Evolutionary conservation across 352 stramenopile genomes (phyloP), one percentile per base, ranked within the genome.

Genomic region (Plasmopara halstedii): DNA sequence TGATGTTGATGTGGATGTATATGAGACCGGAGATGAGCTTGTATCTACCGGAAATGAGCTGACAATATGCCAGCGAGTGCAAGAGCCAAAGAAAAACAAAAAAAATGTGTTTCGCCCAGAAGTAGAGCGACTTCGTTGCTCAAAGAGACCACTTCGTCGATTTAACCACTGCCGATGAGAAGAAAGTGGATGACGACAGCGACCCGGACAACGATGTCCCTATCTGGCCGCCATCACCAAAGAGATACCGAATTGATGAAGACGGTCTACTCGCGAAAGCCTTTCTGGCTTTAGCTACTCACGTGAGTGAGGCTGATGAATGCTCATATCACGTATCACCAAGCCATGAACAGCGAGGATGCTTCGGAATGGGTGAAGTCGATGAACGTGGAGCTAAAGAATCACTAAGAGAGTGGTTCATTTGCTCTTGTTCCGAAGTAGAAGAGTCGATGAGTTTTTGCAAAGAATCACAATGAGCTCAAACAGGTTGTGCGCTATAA

Each of bases 321-420:
- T 15, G 33, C 33, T 0, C 44, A 37, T 1, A 50, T 23, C 0
- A 40, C 39, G 5, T 59, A 53, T 19, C 25, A 33, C 7, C 40
- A 61, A 18, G 53, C 34, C 0, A 40, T 61, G 13, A 1, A 36
- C 0, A 51, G 46, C n/a, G 6, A 46, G 14, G 31, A 56, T 1
- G 22, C 37, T n/a, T 41, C 35, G 19, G 35, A 56, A 13, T 43
- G 46, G 38, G n/a, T 43, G 5, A 38, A 54, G 23, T 27, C 46
- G 26, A 43, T 47, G 29, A 42, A 49, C 13, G 15, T 33, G n/a
- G 48, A 56, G 17, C 9, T 56, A 6, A 45, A 46, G 21, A 23
- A 22, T 0, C 48, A 56, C 6, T n/a, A 3, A 3, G 33, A 49
- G 11, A 56, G 44, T 26, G 40, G 25, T 1, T 41, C 40, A 15